phyloP scores from a whole-genome alignment of 257 asterid genomes.

The Henckelia pumila region DNA sequence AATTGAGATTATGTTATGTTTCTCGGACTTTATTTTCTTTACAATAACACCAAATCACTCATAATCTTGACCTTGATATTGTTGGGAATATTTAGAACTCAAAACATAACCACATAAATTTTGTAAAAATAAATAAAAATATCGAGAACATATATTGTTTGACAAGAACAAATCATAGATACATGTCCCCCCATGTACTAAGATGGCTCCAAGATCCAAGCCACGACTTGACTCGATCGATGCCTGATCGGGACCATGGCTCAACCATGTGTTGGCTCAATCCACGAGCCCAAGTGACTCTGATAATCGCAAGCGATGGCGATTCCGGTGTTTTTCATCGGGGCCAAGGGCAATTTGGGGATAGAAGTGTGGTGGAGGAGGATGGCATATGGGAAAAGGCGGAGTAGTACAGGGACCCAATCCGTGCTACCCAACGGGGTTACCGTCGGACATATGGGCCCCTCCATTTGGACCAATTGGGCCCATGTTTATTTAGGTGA shows the following conservation, averaged over 20 bases:
- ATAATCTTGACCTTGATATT: background rate
- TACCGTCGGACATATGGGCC: slow-evolving; percentile 54
- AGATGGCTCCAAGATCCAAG: slow-evolving; percentile 29
- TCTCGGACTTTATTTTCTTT: slow-evolving; percentile 28
- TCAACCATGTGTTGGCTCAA: slow-evolving; percentile 35
- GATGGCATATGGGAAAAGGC: slow-evolving; percentile 28
- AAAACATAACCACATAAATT: background rate
- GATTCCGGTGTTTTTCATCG: slow-evolving; percentile 6
- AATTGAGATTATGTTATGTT: slow-evolving; percentile 28
- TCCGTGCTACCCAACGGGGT: slow-evolving; percentile 57
- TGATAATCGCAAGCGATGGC: slow-evolving; percentile 19
- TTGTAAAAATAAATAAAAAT: background rate
- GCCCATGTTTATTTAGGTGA: slow-evolving; percentile 27
- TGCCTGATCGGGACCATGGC: slow-evolving; percentile 34
- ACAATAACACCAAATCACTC: slow-evolving; percentile 22
- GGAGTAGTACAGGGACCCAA: slow-evolving; percentile 31
- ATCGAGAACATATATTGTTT: no score
- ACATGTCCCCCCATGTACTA: slow-evolving; percentile 23
- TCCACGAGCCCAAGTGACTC: slow-evolving; percentile 4
- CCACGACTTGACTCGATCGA: slow-evolving; percentile 38
- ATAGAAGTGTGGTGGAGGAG: slow-evolving; percentile 23
- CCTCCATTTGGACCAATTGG: slow-evolving; percentile 28
- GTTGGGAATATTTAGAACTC: background rate
- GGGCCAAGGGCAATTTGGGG: slow-evolving; percentile 25
- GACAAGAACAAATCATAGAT: background rate